Evolutionary conservation across 192 early-diverging fungal species (phyloP).

Genomic region (Fimicolochytrium jonesii): DNA sequence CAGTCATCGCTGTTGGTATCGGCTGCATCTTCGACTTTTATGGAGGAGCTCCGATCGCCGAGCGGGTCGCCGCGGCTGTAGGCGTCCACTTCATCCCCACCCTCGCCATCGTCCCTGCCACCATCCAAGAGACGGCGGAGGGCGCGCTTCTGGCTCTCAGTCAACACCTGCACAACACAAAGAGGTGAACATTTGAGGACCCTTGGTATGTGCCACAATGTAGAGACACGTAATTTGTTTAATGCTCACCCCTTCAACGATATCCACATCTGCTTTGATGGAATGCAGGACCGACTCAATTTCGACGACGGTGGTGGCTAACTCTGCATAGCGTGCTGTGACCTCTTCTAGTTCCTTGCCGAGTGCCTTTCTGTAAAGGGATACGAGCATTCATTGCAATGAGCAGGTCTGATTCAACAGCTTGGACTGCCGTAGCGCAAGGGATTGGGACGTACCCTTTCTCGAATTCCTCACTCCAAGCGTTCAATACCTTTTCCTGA

Average conservation of each 20-base stretch:
- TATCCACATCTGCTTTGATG: neutral
- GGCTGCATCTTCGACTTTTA: too few relatives aligned
- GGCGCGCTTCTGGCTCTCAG: too few relatives aligned
- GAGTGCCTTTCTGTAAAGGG: neutral
- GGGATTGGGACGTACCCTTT: neutral
- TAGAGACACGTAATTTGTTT: too few relatives aligned
- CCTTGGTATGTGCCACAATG: too few relatives aligned
- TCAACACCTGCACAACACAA: too few relatives aligned
- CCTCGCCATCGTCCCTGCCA: too few relatives aligned
- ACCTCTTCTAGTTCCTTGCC: neutral
- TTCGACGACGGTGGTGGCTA: neutral
- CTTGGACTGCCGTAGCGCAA: neutral
- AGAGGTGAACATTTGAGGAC: too few relatives aligned
- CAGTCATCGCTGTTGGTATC: too few relatives aligned
- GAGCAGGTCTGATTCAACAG: neutral
- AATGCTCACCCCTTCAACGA: neutral
- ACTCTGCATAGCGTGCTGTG: neutral
- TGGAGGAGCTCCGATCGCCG: too few relatives aligned
- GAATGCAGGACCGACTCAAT: neutral
- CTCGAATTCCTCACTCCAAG: slow-evolving; percentile 9
- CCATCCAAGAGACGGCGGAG: too few relatives aligned
- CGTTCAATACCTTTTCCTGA: slow-evolving; percentile 6
- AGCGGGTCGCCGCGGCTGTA: too few relatives aligned
- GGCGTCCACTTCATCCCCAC: too few relatives aligned
- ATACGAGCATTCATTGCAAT: neutral